A percentile compares a stretch with the other conserved stretches of the same genome.
Conservation (phyloP, 2,329 filamentous ascomycete species). For the Fonsecaea monophora region DNA sequence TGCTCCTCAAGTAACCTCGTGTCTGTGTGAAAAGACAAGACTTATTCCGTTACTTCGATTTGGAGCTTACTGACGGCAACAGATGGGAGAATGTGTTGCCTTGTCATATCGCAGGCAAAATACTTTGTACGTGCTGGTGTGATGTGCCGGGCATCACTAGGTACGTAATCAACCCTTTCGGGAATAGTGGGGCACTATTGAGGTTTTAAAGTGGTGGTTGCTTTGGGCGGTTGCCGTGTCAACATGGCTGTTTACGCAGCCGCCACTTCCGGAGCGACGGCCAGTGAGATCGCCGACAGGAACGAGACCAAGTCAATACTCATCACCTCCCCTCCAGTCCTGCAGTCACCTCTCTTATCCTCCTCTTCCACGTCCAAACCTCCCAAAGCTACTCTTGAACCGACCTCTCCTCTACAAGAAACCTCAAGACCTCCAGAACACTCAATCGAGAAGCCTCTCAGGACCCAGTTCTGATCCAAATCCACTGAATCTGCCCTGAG, state of each 20-base stretch:
- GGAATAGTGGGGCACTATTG: background rate
- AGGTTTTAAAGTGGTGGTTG: background rate
- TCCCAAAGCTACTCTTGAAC: slow-evolving; percentile 17
- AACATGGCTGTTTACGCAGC: slow-evolving; percentile 11
- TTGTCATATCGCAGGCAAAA: too few relatives aligned
- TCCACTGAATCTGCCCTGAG: slow-evolving; percentile 35
- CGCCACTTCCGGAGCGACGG: slow-evolving; percentile 4
- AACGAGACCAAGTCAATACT: slow-evolving; percentile 19
- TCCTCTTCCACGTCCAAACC: slow-evolving; percentile 24
- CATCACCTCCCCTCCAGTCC: slow-evolving; percentile 23
- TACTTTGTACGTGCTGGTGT: too few relatives aligned
- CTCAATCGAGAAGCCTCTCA: slow-evolving; percentile 38
- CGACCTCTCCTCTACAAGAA: slow-evolving; percentile 14
- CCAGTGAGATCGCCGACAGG: slow-evolving; percentile 8
- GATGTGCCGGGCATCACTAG: background rate
- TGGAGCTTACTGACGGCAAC: too few relatives aligned
- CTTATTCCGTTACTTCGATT: too few relatives aligned
- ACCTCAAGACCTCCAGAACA: slow-evolving; percentile 24
- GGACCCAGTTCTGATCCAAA: slow-evolving; percentile 30
- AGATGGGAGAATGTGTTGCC: too few relatives aligned
- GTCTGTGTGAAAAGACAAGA: too few relatives aligned
- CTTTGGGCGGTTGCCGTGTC: slow-evolving; percentile 13
- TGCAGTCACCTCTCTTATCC: slow-evolving; percentile 15
- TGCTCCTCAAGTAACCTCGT: too few relatives aligned
- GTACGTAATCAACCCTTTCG: background rate